Conservation (phyloP, 768 basidiomycete genomes). For the Rhodotorula kratochvilovae region DNA sequence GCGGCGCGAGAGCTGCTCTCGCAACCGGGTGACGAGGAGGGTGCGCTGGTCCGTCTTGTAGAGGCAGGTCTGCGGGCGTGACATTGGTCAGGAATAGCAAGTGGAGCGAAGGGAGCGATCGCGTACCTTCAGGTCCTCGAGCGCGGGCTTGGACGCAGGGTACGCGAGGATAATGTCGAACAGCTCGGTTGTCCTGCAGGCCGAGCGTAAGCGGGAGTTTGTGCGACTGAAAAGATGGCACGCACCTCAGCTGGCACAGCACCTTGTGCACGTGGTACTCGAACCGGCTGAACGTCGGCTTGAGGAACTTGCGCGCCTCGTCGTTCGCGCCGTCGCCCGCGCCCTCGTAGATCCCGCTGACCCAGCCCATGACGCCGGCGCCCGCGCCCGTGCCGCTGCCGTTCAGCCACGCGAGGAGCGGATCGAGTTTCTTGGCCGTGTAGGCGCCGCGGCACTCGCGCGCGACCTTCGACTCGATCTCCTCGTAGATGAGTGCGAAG, state of each 20-base stretch:
- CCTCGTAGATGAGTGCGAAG: conserved; percentile 75
- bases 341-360: conserved; percentile 36
- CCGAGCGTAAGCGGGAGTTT: neutral
- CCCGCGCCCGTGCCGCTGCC: neutral
- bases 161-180: conserved; percentile 95
- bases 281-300: conserved; percentile 69
- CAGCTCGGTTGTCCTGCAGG: conserved; percentile 61
- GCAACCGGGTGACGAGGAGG: conserved; percentile 27
- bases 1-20: conserved; percentile 54
- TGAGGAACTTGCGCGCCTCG: conserved; percentile 49
- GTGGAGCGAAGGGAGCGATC: neutral
- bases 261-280: conserved; percentile 85
- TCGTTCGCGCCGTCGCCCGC: conserved; percentile 48
- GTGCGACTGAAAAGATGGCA: conserved; percentile 37
- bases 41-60: conserved; percentile 46
- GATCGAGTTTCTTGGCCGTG: conserved; percentile 62
- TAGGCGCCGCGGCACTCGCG: conserved; percentile 63
- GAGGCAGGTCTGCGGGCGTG: conserved; percentile 45
- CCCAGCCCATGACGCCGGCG: conserved; percentile 19
- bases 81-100: too few relatives aligned
- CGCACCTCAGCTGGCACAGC: conserved; percentile 14
- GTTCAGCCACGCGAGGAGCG: conserved; percentile 65
- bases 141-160: conserved; percentile 76
- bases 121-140: conserved; percentile 74
- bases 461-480: conserved; percentile 70